phyloP scores from a whole-genome alignment of 192 early-diverging fungal genomes.

The Coemansia sp. region DNA sequence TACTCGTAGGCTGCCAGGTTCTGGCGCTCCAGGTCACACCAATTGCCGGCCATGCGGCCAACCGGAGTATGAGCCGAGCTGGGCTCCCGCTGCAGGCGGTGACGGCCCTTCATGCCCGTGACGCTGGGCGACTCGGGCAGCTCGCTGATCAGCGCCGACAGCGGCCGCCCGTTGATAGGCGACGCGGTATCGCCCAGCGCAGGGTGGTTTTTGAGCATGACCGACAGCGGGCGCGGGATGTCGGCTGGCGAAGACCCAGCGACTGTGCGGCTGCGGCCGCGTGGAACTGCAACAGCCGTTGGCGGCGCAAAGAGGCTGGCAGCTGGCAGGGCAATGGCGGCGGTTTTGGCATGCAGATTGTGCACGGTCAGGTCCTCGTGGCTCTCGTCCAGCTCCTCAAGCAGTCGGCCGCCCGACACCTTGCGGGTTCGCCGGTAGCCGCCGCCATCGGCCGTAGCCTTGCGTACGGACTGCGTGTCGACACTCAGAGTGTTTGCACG shows the following conservation, averaged over 20 bases:
- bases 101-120: slow-evolving; percentile 42
- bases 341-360: slow-evolving; percentile 14
- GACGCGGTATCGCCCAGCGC: slow-evolving; percentile 6
- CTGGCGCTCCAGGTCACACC: slow-evolving; percentile 87
- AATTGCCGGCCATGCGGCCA: slow-evolving; percentile 39
- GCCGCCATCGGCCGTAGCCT: neutral
- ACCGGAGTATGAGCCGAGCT: slow-evolving; percentile 5
- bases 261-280: slow-evolving; percentile 42
- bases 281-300: slow-evolving; percentile 5
- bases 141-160: slow-evolving; percentile 38
- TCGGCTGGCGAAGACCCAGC: neutral
- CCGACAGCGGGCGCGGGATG: neutral
- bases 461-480: slow-evolving; percentile 12
- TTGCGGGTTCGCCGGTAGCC: slow-evolving; percentile 18
- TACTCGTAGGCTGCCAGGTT: slow-evolving; percentile 98
- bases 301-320: slow-evolving; percentile 1
- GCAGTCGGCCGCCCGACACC: slow-evolving; percentile 18
- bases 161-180: slow-evolving; percentile 18
- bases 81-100: slow-evolving; percentile 48
- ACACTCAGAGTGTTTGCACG: slow-evolving; percentile 44
- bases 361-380: slow-evolving; percentile 3
- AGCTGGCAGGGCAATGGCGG: slow-evolving; percentile 8
- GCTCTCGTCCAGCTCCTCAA: slow-evolving; percentile 12
- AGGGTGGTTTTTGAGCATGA: neutral
- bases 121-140: slow-evolving; percentile 52